These are phyloP conservation scores for Oryza glaberrima DNA, from an alignment of 176 grass and related monocot species.

Conservation along the genomic window DNA sequence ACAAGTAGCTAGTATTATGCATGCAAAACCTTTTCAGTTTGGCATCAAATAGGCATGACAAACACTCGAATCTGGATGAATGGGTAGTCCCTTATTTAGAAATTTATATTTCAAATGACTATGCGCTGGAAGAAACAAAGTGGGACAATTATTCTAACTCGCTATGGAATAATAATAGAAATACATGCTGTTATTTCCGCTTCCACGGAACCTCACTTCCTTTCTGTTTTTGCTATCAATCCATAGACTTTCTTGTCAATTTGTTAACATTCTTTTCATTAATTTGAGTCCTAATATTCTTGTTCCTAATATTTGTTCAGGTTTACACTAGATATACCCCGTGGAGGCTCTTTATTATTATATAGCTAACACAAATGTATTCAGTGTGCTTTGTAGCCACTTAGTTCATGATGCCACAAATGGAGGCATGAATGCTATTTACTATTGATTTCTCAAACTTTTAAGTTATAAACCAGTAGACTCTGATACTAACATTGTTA, in stretches of 20 bases:
- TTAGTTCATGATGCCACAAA: not conserved
- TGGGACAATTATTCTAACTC: not conserved
- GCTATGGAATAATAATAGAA: not conserved
- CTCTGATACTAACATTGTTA: not conserved
- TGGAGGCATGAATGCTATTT: slow-evolving; percentile 24
- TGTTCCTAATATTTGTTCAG: not conserved
- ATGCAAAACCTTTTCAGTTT: not conserved
- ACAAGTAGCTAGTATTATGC: slow-evolving; percentile 19
- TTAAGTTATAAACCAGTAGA: slow-evolving; percentile 26
- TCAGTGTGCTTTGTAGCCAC: slow-evolving; percentile 3
- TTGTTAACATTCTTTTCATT: slow-evolving; percentile 5
- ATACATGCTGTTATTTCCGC: not conserved
- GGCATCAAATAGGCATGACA: slow-evolving; percentile 19
- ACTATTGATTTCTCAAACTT: slow-evolving; percentile 1
- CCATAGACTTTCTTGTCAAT: not conserved
- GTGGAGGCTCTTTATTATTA: not conserved
- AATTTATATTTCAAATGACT: slow-evolving; percentile 8
- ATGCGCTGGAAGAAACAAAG: slow-evolving; percentile 4
- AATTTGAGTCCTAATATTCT: not conserved
- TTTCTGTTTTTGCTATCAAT: slow-evolving; percentile 1
- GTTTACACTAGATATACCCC: not conserved
- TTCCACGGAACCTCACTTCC: slow-evolving; percentile 1
- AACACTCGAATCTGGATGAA: not conserved
- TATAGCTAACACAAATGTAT: not conserved
- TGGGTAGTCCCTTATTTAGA: slow-evolving; percentile 2